These are phyloP conservation scores for Nemophila menziesii DNA, from an alignment of 257 asterid species.

Conservation along the genomic window DNA sequence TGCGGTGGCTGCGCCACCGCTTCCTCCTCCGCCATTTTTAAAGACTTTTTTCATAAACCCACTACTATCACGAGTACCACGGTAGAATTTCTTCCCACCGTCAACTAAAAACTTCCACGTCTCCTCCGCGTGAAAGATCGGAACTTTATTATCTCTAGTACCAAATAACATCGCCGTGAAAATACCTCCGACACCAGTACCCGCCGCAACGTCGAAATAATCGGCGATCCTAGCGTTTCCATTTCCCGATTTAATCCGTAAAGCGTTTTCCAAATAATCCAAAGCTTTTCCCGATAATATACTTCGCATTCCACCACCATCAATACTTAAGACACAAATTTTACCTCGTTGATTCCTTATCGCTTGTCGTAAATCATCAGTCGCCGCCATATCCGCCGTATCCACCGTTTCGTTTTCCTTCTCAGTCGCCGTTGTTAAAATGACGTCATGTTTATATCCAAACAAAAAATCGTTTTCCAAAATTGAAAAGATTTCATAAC, in stretches of 20 bases:
- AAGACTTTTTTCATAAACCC: conserved; percentile 39
- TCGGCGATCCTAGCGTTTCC: conserved; percentile 78
- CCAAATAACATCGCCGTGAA: conserved; percentile 90
- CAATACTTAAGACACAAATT: conserved; percentile 69
- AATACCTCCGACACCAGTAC: conserved; percentile 86
- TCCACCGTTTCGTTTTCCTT: conserved; percentile 25
- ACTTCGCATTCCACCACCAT: conserved; percentile 86
- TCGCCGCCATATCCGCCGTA: conserved; percentile 13
- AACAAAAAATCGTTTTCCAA: conserved; percentile 81
- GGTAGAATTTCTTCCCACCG: conserved; percentile 41
- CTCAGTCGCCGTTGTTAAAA: too few species aligned
- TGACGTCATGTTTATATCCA: conserved; percentile 63
- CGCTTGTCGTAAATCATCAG: conserved; percentile 14
- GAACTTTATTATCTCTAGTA: conserved; percentile 39
- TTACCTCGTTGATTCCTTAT: conserved; percentile 67
- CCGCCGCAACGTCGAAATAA: conserved; percentile 87
- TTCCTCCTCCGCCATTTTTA: conserved; percentile 17
- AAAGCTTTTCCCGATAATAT: conserved; percentile 64
- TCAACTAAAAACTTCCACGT: conserved; percentile 83
- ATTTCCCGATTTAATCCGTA: conserved; percentile 62
- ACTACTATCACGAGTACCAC: conserved; percentile 6
- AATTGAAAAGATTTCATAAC: conserved; percentile 88
- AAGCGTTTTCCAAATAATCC: conserved; percentile 64
- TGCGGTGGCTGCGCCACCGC: conserved; percentile 18
- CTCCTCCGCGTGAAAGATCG: conserved; percentile 67